Conservation (phyloP, 371 early-diverging fungal species). For the Batkoa obscura region DNA sequence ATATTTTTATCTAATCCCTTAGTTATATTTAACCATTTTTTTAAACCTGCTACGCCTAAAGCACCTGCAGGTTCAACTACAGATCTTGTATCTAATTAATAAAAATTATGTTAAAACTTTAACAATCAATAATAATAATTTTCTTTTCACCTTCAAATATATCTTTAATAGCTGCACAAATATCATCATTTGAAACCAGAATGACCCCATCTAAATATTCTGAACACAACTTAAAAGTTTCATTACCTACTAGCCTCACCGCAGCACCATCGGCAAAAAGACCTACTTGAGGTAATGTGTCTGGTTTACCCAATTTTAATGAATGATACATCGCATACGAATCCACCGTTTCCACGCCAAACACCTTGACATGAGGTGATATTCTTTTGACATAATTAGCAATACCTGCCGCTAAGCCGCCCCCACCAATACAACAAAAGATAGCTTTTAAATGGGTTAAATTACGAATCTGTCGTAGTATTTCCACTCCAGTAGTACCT, state of each 20-base stretch:
- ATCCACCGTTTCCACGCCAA: slow-evolving; percentile 84
- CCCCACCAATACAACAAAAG: slow-evolving; percentile 88
- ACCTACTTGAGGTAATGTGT: slow-evolving; percentile 59
- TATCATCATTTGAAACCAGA: slow-evolving; percentile 81
- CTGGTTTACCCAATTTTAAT: slow-evolving; percentile 34
- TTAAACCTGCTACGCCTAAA: slow-evolving; percentile 67
- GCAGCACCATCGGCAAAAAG: slow-evolving; percentile 95
- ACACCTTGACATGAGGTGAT: slow-evolving; percentile 59
- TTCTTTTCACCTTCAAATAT: slow-evolving; percentile 51
- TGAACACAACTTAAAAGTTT: slow-evolving; percentile 58
- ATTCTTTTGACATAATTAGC: slow-evolving; percentile 78
- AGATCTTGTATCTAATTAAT: slow-evolving; percentile 52
- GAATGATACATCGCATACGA: slow-evolving; percentile 77
- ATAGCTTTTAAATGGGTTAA: slow-evolving; percentile 10
- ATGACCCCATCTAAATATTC: slow-evolving; percentile 62
- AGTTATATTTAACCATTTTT: slow-evolving; percentile 32
- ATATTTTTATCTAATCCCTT: no score
- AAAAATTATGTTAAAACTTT: background rate
- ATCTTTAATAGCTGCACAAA: slow-evolving; percentile 96
- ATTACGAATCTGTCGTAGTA: slow-evolving; percentile 49
- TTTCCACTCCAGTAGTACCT: slow-evolving; percentile 88
- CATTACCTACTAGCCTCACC: slow-evolving; percentile 74
- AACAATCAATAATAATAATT: background rate
- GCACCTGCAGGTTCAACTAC: slow-evolving; percentile 94
- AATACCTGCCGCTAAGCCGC: slow-evolving; percentile 82